Base-by-base conservation (phyloP, 805 yeast species). In the Yarrowia sp. region DNA sequence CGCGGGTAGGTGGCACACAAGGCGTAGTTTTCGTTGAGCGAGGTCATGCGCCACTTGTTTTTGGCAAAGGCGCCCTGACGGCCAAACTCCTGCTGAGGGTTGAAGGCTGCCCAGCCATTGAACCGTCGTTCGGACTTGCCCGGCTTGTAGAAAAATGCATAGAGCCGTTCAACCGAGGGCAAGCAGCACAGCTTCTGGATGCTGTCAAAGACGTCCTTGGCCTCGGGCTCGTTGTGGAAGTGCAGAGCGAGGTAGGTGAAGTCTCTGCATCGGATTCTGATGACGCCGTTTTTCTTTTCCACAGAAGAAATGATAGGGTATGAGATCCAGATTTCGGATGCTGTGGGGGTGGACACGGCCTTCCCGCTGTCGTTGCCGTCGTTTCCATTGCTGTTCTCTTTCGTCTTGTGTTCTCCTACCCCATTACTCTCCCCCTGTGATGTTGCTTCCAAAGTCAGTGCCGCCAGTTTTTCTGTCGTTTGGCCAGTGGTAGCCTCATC, bases 111-210 rank as follows among this genome's bases (percentile, higher is more conserved):
- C 98, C 98, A 93, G 13, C 96, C 87, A 66, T 86, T 79, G 33
- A 83, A 79, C 15, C 79, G 79, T 22, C 77, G 71, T 72, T 95
- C 98, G 41, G 87, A 77, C 22, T 83, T 79, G 58, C 90, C 90
- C 8, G 97, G 95, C 22, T 81, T 79, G 73, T 93, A 93, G 55
- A 84, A 82, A 72, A 84, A 93, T 1, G 98, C 98, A 74, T 93
- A 93, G 35, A 92, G 81, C 71, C 84, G 78, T 53, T 83, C 79
- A 47, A 85, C 70, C 68, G 77, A 75, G 48, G 84, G 65, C 69
- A 86, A 70, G 69, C 86, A 79, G 0, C 93, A 87, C 51, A 90
- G 78, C 57, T 82, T 83, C 77, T 87, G 81, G 60, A 95, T 79
- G 65, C 89, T 85, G 42, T 87, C 89, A 73, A 81, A 90, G 1